These are phyloP conservation scores for Syzygium jambos DNA, from an alignment of 345 rosid genomes.

Conservation along the genomic window DNA sequence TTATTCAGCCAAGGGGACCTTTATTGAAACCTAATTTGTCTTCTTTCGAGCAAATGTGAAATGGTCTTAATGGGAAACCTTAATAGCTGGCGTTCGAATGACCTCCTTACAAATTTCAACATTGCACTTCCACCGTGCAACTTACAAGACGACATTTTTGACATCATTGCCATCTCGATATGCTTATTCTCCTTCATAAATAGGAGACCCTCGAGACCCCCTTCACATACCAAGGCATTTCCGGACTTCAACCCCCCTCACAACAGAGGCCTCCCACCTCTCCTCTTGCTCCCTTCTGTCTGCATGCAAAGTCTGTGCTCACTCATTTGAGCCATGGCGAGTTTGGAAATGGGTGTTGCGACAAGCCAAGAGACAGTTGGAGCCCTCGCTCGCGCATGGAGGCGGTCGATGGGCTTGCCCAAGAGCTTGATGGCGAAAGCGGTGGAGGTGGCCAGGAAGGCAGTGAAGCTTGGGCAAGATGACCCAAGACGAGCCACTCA, in stretches of 20 bases:
- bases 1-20: too few relatives aligned
- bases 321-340: neutral
- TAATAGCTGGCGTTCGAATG: neutral
- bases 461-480: conserved; percentile 41
- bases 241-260: neutral
- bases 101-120: neutral
- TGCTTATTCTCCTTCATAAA: neutral
- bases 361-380: neutral
- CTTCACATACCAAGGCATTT: neutral
- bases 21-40: neutral
- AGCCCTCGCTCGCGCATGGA: neutral
- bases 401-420: conserved; percentile 1
- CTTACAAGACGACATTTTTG: neutral
- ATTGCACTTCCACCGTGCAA: conserved; percentile 10
- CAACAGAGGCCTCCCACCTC: neutral
- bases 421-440: conserved; percentile 3
- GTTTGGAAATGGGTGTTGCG: neutral
- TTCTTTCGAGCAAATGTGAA: neutral
- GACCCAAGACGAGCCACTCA: conserved; percentile 72
- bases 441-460: conserved; percentile 3
- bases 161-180: neutral
- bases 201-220: neutral
- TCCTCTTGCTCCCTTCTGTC: neutral
- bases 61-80: neutral
- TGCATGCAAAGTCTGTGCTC: neutral